Base-by-base conservation (phyloP, 768 basidiomycete species). In the Scleroderma bovista region DNA sequence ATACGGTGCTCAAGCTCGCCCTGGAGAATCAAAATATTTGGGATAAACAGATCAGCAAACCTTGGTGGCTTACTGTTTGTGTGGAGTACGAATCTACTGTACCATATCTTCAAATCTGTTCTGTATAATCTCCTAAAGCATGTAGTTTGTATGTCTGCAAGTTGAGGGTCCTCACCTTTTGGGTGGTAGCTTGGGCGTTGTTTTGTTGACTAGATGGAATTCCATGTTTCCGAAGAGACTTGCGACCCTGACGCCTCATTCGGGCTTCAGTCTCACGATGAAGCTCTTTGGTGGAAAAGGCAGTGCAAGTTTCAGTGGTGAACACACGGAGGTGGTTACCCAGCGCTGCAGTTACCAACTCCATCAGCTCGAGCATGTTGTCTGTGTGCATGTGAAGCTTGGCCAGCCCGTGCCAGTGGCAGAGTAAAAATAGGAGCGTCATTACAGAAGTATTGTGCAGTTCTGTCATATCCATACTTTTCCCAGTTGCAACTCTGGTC, bases 201-300 rank as follows among this genome's bases (percentile, higher is more conserved):
- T 31, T 24, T 23, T 22, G n/a, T n/a, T 15, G 13, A 23, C 37
- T 16, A 33, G 24, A 13, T 20, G 22, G n/a, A 12, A 40, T 15
- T 15, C 15, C 29, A 1, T 10, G 17, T 31, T 49, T 48, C 24
- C 6, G 20, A 41, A 10, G 17, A 8, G 47, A 24, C 32, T 48
- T 4, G 9, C 26, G 9, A 29, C 26, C 9, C 9, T 29, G 17
- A 0, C 57, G 57, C 1, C 66, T 58, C 0, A 48, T 49, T 1
- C 66, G 52, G 0, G 60, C 59, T 5, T 54, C 58, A 20, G 55
- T 53, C 38, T 72, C 71, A 10, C 20, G 22, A 0, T 61, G 59
- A 15, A 71, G 58, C 26, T 72, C 69, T 2, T 47, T 46, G 1
- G 69, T 73, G 0, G 52, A 13, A 41, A 59, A 71, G 0, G 16